Conservation (phyloP, 148 eudicot genomes). For the Talinum fruticosum region DNA sequence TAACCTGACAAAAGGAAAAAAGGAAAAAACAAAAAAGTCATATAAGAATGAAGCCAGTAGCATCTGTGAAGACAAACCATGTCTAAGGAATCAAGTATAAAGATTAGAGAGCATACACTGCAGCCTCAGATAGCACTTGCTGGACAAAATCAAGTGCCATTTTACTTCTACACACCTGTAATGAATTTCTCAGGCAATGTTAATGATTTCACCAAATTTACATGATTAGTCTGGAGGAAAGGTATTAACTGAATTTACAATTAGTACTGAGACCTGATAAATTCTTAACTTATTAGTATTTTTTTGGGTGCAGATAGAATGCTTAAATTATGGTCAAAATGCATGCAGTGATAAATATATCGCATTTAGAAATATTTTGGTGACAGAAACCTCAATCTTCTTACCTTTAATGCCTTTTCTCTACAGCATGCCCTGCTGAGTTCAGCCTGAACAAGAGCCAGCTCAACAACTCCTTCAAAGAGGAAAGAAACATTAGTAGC, state of each 20-base stretch:
- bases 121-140: conserved; percentile 62
- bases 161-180: conserved; percentile 53
- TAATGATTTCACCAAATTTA: neutral
- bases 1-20: conserved; percentile 44
- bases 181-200: conserved; percentile 18
- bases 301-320: no score
- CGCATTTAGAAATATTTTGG: neutral
- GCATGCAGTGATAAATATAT: neutral
- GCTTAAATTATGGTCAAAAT: neutral
- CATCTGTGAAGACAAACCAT: neutral
- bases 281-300: no score
- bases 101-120: conserved; percentile 44
- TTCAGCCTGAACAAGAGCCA: conserved; percentile 63
- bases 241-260: no score
- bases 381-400: neutral
- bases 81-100: conserved; percentile 16
- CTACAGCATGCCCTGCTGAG: conserved; percentile 80
- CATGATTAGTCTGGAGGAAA: neutral
- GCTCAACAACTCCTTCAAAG: conserved; percentile 53
- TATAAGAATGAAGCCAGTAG: neutral
- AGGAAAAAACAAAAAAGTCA: neutral
- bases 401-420: conserved; percentile 78
- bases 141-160: conserved; percentile 52
- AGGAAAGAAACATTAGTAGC: conserved; percentile 10
- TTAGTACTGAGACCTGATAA: neutral